Percentiles rank a stretch among this genome's conserved stretches.
Evolutionary conservation across 805 yeast genomes (phyloP).

Genomic region (Zygosaccharomyces bisporus): DNA sequence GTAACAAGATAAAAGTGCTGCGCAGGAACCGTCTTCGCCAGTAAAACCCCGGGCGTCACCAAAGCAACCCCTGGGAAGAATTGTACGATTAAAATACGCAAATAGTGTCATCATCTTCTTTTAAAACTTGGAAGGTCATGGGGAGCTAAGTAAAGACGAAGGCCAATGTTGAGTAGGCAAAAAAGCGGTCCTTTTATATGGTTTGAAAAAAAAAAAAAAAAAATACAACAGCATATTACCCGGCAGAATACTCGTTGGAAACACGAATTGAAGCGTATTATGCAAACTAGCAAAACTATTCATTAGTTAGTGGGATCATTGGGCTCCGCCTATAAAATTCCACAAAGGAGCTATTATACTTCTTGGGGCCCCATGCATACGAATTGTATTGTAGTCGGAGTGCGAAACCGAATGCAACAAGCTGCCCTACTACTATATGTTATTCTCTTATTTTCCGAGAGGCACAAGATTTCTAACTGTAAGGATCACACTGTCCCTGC

Average conservation of each 20-base stretch:
- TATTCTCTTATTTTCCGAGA: too few relatives aligned
- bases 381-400: too few relatives aligned
- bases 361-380: too few relatives aligned
- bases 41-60: constrained; percentile 30
- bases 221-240: constrained; percentile 1
- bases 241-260: neutral
- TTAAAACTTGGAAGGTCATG: constrained; percentile 40
- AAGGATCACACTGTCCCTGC: too few relatives aligned
- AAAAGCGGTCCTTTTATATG: constrained; percentile 1
- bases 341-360: too few relatives aligned
- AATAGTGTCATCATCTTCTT: constrained; percentile 38
- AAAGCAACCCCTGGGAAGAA: constrained; percentile 27
- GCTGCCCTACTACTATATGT: too few relatives aligned
- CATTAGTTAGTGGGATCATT: too few relatives aligned
- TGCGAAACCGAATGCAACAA: too few relatives aligned
- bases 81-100: constrained; percentile 36
- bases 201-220: constrained; percentile 4
- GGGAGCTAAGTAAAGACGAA: constrained; percentile 14
- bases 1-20: constrained; percentile 38
- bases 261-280: neutral
- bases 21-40: constrained; percentile 40
- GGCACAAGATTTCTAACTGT: too few relatives aligned
- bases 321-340: too few relatives aligned
- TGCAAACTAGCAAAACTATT: too few relatives aligned
- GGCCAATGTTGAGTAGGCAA: neutral